These are phyloP conservation scores for Ophiostoma triangulosporum DNA, from an alignment of 2,329 filamentous ascomycete species.

Conservation along the genomic window DNA sequence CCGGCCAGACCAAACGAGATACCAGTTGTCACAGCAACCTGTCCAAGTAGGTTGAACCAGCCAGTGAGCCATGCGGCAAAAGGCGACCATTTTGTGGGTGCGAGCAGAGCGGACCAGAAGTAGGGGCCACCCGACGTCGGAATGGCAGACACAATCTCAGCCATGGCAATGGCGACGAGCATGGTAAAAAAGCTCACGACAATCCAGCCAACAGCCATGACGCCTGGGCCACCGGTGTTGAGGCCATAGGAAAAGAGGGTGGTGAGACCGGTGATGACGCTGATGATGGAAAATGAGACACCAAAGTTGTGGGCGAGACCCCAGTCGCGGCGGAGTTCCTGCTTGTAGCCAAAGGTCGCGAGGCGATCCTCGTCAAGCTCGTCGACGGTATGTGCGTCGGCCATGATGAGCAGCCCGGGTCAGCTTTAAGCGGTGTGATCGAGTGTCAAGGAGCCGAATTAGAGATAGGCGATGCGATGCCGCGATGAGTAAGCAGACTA, in stretches of 20 bases:
- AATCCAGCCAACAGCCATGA: conserved; percentile 43
- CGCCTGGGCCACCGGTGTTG: conserved; percentile 38
- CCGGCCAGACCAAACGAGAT: conserved; percentile 28
- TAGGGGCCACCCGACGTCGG: conserved; percentile 46
- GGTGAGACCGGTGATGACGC: conserved; percentile 45
- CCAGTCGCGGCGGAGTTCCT: conserved; percentile 45
- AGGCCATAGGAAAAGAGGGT: conserved; percentile 45
- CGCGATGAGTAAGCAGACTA: background rate
- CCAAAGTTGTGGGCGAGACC: conserved; percentile 46
- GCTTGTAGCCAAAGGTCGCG: conserved; percentile 45
- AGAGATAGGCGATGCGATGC: background rate
- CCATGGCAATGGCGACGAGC: conserved; percentile 40
- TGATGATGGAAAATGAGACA: conserved; percentile 48
- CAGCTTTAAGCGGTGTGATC: background rate
- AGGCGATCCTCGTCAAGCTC: conserved; percentile 36
- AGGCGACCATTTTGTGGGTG: conserved; percentile 28
- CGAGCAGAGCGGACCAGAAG: conserved; percentile 46
- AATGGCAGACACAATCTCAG: conserved; percentile 45
- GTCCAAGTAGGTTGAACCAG: conserved; percentile 29
- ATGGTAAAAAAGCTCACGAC: conserved; percentile 41
- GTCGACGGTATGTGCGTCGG: conserved; percentile 16
- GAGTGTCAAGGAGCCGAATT: background rate
- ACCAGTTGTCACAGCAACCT: conserved; percentile 29
- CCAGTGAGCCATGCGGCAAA: conserved; percentile 28
- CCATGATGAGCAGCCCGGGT: conserved; percentile 5